A percentile compares a stretch with the other conserved stretches of the same genome.
Evolutionary conservation across 2,329 filamentous ascomycete species (phyloP).

Genomic region (Botrytis elliptica): DNA sequence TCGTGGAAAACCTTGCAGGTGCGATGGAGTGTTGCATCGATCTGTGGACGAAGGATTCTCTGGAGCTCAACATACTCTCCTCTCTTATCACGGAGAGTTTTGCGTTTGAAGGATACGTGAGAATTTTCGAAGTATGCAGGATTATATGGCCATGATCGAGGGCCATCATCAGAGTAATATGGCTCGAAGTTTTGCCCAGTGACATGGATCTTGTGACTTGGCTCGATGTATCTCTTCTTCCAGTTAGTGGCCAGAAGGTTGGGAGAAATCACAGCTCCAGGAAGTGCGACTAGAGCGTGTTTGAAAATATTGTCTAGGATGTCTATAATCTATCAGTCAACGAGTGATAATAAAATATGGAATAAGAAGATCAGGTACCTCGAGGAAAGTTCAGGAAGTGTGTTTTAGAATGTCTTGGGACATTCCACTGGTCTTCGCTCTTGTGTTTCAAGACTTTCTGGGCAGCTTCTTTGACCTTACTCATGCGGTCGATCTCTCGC

Average conservation of each 20-base stretch:
- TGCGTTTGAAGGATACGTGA: not conserved
- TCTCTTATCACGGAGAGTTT: not conserved
- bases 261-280: not conserved
- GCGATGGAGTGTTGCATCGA: not conserved
- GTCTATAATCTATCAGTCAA: not conserved
- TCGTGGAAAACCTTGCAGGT: not conserved
- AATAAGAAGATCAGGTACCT: not conserved
- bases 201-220: not conserved
- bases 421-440: not conserved
- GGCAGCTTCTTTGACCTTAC: no score
- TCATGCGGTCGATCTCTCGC: not conserved
- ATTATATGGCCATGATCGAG: not conserved
- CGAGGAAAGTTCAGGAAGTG: not conserved
- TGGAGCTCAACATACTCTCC: not conserved
- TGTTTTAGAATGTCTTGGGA: not conserved
- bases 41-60: not conserved
- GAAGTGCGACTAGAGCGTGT: not conserved
- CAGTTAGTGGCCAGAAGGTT: not conserved
- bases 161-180: fast-evolving
- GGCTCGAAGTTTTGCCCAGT: not conserved
- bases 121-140: not conserved
- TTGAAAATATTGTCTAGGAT: not conserved
- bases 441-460: not conserved
- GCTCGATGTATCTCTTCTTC: not conserved
- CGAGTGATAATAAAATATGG: no score